Percentiles rank a stretch among this genome's conserved stretches.
phyloP scores from a whole-genome alignment of 257 asterid species.

The Paulownia fortunei region DNA sequence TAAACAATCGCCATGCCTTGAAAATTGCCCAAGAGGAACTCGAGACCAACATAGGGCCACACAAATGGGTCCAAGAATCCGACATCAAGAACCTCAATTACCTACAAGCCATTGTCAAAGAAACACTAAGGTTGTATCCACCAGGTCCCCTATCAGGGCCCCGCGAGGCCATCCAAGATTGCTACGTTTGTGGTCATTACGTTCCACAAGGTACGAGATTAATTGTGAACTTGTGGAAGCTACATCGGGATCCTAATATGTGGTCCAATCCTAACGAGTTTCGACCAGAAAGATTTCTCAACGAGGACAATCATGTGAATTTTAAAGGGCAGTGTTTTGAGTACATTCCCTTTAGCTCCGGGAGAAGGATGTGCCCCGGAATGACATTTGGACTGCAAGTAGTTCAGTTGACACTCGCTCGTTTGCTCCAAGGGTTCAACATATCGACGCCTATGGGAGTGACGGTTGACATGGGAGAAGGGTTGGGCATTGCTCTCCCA shows the following conservation, averaged over 20 bases:
- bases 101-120: constrained; percentile 58
- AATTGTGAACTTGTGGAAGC: constrained; percentile 55
- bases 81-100: constrained; percentile 50
- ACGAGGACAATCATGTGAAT: constrained; percentile 19
- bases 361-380: constrained; percentile 64
- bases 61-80: constrained; percentile 58
- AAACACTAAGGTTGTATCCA: constrained; percentile 64
- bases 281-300: constrained; percentile 55
- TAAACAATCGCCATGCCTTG: constrained; percentile 41
- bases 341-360: constrained; percentile 59
- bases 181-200: constrained; percentile 33
- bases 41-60: constrained; percentile 41
- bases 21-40: constrained; percentile 51
- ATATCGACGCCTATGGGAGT: constrained; percentile 31
- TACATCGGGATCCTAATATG: constrained; percentile 56
- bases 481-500: constrained; percentile 54
- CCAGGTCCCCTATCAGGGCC: constrained; percentile 70
- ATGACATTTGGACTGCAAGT: constrained; percentile 46
- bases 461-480: constrained; percentile 60
- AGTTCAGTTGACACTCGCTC: constrained; percentile 47
- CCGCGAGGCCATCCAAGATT: constrained; percentile 51
- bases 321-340: constrained; percentile 49
- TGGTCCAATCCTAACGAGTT: constrained; percentile 53
- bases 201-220: constrained; percentile 61
- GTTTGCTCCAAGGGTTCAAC: constrained; percentile 59